These are phyloP conservation scores for Beauveria brongniartii DNA, from an alignment of 2,329 filamentous ascomycete species.

Conservation along the genomic window DNA sequence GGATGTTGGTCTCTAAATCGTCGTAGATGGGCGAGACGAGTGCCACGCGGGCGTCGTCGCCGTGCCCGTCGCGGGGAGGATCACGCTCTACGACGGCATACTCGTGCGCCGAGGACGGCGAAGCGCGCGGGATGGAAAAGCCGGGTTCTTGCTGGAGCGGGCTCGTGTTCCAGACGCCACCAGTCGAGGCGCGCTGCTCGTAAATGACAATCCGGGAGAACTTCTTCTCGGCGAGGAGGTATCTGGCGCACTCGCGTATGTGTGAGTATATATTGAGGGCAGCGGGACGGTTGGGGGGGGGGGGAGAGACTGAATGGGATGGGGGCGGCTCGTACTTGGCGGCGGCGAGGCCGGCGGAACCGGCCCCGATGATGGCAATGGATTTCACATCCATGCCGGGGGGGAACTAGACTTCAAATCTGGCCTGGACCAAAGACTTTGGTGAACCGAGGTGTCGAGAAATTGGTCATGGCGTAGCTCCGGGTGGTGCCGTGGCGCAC, in stretches of 20 bases:
- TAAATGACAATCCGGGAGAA: constrained; percentile 60
- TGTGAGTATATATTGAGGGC: background rate
- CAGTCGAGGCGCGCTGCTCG: constrained; percentile 57
- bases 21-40: constrained; percentile 69
- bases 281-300: background rate
- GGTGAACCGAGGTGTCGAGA: background rate
- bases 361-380: constrained; percentile 66
- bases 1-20: constrained; percentile 67
- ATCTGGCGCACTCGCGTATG: constrained; percentile 37
- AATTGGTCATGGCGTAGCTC: background rate
- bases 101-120: constrained; percentile 26
- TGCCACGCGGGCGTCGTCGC: constrained; percentile 15
- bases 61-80: constrained; percentile 12
- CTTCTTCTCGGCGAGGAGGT: constrained; percentile 52
- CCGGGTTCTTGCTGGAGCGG: constrained; percentile 17
- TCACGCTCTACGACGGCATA: constrained; percentile 33
- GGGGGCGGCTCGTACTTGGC: constrained; percentile 28
- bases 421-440: background rate
- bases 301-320: background rate
- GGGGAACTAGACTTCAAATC: background rate
- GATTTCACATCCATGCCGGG: constrained; percentile 28
- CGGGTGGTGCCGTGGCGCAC: background rate
- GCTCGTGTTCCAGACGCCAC: constrained; percentile 68
- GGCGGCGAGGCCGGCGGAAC: constrained; percentile 58
- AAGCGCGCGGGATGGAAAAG: constrained; percentile 23